These are phyloP conservation scores for Nelumbo lutea DNA, from an alignment of 164 flowering plant species.

Conservation along the genomic window DNA sequence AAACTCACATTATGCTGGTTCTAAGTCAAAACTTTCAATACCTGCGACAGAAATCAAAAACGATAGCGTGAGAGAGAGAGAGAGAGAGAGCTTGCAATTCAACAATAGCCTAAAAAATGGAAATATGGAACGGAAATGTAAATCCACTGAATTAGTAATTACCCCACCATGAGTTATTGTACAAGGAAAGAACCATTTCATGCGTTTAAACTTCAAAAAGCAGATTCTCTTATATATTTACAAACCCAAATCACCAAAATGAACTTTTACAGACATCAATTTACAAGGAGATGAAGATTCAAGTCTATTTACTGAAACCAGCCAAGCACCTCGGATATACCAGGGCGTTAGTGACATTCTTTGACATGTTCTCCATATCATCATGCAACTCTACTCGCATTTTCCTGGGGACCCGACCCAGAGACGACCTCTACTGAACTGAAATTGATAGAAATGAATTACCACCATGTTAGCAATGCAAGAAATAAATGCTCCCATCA, in stretches of 20 bases:
- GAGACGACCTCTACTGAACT: slow-evolving; percentile 17
- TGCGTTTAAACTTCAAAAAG: background rate
- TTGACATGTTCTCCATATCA: background rate
- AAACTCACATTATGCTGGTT: no score
- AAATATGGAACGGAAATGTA: no score
- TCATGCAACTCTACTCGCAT: slow-evolving; percentile 9
- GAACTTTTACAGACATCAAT: background rate
- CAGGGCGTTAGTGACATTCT: background rate
- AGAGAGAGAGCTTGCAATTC: no score
- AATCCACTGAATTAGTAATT: no score
- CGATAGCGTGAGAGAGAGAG: no score
- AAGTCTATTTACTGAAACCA: background rate
- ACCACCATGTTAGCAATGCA: background rate
- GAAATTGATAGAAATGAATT: background rate
- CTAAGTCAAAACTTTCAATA: no score
- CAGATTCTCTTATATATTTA: background rate
- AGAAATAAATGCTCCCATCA: background rate
- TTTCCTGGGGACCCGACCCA: slow-evolving; percentile 11
- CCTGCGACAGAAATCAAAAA: no score
- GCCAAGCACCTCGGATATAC: background rate
- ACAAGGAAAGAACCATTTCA: background rate
- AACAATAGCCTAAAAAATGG: no score
- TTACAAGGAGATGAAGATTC: background rate
- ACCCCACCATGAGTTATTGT: background rate
- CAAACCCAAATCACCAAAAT: background rate